These are phyloP conservation scores for Tylopilus plumbeoviolaceoides DNA, from an alignment of 768 basidiomycete genomes.

Conservation along the genomic window DNA sequence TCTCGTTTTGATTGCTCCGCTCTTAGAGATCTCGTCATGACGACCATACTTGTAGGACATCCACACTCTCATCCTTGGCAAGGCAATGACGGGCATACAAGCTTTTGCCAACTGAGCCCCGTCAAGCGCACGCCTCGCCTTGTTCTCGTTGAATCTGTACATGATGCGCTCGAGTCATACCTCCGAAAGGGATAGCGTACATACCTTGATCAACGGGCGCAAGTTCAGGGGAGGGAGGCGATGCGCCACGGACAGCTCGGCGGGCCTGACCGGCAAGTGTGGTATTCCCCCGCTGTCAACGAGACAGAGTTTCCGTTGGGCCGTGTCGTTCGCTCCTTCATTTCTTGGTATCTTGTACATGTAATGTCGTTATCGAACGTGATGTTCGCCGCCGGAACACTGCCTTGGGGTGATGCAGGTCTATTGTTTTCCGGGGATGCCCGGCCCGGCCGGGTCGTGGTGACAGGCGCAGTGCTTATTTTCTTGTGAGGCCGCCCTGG, in stretches of 20 bases:
- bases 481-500: too few relatives aligned
- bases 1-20: slow-evolving; percentile 3
- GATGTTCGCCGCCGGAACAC: too few relatives aligned
- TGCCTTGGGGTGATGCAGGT: too few relatives aligned
- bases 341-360: too few relatives aligned
- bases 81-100: slow-evolving; percentile 83
- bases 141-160: not conserved
- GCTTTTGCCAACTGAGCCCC: slow-evolving; percentile 65
- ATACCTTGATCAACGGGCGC: too few relatives aligned
- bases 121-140: not conserved
- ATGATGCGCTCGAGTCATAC: not conserved
- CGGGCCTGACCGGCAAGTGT: not conserved
- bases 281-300: not conserved
- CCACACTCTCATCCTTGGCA: slow-evolving; percentile 89
- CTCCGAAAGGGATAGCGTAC: not conserved
- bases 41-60: slow-evolving; percentile 56
- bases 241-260: not conserved
- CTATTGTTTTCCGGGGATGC: too few relatives aligned
- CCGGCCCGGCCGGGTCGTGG: too few relatives aligned
- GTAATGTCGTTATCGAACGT: too few relatives aligned
- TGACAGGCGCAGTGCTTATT: too few relatives aligned
- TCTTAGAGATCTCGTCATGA: not conserved
- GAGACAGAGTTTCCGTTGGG: too few relatives aligned
- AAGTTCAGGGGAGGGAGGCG: too few relatives aligned
- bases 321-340: not conserved